A percentile compares a stretch with the other conserved stretches of the same genome.
Evolutionary conservation across 306 rosid genomes (phyloP).

Genomic region (Trifolium fragiferum): DNA sequence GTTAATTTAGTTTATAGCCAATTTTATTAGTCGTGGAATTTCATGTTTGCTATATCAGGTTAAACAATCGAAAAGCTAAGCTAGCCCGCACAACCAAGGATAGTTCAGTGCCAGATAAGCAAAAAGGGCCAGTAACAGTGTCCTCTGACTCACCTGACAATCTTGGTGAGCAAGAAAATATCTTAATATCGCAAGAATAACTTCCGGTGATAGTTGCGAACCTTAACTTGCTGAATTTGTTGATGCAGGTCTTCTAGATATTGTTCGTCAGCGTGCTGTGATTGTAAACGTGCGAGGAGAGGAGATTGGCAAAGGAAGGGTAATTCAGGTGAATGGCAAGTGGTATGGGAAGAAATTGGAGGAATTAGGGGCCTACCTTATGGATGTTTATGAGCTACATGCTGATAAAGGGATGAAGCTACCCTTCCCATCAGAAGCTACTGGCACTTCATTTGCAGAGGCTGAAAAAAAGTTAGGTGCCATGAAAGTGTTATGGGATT

Average conservation of each 20-base stretch:
- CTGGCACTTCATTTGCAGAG: constrained; percentile 68
- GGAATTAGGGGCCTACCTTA: constrained; percentile 56
- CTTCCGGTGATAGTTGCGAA: constrained; percentile 42
- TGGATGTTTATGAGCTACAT: constrained; percentile 66
- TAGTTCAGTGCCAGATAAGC: constrained; percentile 57
- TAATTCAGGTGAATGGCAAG: constrained; percentile 61
- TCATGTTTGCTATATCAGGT: constrained; percentile 32
- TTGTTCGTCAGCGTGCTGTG: constrained; percentile 54
- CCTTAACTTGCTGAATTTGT: constrained; percentile 47
- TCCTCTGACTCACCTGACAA: constrained; percentile 59
- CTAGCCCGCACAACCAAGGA: constrained; percentile 75
- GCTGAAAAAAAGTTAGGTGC: constrained; percentile 66
- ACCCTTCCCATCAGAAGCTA: constrained; percentile 63
- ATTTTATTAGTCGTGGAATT: constrained; percentile 29
- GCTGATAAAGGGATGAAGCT: constrained; percentile 54
- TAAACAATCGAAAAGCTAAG: constrained; percentile 91
- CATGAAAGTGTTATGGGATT: constrained; percentile 77
- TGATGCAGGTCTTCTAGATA: constrained; percentile 46
- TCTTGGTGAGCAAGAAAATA: constrained; percentile 57
- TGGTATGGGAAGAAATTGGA: constrained; percentile 67
- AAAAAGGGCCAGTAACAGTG: constrained; percentile 53
- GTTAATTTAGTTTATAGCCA: not conserved
- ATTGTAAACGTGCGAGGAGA: constrained; percentile 52
- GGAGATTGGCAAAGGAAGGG: constrained; percentile 66
- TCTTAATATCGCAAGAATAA: constrained; percentile 45